phyloP scores from a whole-genome alignment of 2,329 filamentous ascomycete species.

The Lachnellula occidentalis region DNA sequence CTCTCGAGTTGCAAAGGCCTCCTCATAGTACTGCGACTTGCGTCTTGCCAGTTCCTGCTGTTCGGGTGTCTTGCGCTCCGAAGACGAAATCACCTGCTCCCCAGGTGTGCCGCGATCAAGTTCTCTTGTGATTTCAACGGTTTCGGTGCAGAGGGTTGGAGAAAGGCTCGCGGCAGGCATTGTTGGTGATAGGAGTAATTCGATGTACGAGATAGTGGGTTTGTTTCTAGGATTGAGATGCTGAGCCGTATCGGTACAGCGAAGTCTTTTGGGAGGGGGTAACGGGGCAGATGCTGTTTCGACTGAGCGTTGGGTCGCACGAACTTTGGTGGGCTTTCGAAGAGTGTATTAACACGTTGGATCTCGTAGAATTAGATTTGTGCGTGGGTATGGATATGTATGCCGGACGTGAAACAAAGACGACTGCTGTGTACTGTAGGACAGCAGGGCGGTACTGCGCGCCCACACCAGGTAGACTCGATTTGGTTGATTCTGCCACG shows the following conservation, averaged over 20 bases:
- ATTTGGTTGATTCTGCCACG: too few species aligned
- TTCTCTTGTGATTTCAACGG: constrained; percentile 22
- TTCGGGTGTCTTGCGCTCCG: constrained; percentile 25
- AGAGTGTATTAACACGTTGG: too few species aligned
- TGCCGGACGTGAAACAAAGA: too few species aligned
- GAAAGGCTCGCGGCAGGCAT: constrained; percentile 15
- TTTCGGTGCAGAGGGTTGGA: constrained; percentile 17
- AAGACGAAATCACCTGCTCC: constrained; percentile 21
- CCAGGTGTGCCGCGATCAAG: constrained; percentile 28
- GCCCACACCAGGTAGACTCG: too few species aligned
- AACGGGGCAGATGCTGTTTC: not conserved
- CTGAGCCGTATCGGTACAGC: not conserved
- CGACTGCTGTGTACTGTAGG: too few species aligned
- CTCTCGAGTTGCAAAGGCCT: constrained; percentile 32
- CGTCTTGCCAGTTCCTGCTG: constrained; percentile 24
- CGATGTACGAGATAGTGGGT: constrained; percentile 3
- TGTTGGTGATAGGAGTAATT: constrained; percentile 27
- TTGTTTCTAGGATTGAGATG: constrained; percentile 7
- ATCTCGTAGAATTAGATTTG: too few species aligned
- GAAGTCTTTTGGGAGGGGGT: not conserved
- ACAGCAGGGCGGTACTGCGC: too few species aligned
- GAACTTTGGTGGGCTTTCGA: too few species aligned
- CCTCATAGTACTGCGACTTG: constrained; percentile 31
- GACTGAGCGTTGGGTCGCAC: not conserved
- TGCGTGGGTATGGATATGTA: too few species aligned